A percentile compares a stretch with the other conserved stretches of the same genome.
phyloP scores from a whole-genome alignment of 192 early-diverging fungal species.

The Dissophora globulifera region DNA sequence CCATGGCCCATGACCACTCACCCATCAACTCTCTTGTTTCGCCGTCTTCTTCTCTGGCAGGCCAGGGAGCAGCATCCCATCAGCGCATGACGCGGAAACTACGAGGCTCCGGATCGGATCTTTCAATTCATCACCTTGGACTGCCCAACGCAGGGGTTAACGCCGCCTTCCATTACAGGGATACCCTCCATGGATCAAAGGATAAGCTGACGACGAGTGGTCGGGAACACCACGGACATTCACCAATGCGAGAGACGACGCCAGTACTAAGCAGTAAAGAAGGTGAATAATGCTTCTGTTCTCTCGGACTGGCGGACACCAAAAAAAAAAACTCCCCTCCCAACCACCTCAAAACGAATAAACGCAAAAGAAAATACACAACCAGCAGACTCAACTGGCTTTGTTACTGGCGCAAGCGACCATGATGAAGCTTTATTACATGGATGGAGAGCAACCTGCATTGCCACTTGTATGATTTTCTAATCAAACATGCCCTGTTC shows the following conservation, averaged over 20 bases:
- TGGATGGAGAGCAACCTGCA: too few species aligned
- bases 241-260: slow-evolving; percentile 50
- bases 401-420: too few species aligned
- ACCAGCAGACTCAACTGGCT: too few species aligned
- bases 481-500: not conserved
- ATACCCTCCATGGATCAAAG: slow-evolving; percentile 36
- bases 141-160: not conserved
- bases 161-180: not conserved
- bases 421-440: too few species aligned
- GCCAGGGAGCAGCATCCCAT: slow-evolving; percentile 41
- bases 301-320: not conserved
- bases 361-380: slow-evolving; percentile 6
- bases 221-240: slow-evolving; percentile 27
- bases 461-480: too few species aligned
- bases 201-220: slow-evolving; percentile 15
- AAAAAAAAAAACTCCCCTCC: too few species aligned
- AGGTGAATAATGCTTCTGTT: slow-evolving; percentile 30
- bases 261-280: slow-evolving; percentile 38
- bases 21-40: slow-evolving; percentile 19
- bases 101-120: slow-evolving; percentile 39
- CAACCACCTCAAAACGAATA: not conserved
- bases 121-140: slow-evolving; percentile 35
- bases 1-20: slow-evolving; percentile 47
- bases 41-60: slow-evolving; percentile 13
- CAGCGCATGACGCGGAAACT: slow-evolving; percentile 34